A percentile compares a stretch with the other conserved stretches of the same genome.
These are phyloP conservation scores for Fonsecaea monophora DNA, from an alignment of 2,329 filamentous ascomycete genomes.

Conservation along the genomic window DNA sequence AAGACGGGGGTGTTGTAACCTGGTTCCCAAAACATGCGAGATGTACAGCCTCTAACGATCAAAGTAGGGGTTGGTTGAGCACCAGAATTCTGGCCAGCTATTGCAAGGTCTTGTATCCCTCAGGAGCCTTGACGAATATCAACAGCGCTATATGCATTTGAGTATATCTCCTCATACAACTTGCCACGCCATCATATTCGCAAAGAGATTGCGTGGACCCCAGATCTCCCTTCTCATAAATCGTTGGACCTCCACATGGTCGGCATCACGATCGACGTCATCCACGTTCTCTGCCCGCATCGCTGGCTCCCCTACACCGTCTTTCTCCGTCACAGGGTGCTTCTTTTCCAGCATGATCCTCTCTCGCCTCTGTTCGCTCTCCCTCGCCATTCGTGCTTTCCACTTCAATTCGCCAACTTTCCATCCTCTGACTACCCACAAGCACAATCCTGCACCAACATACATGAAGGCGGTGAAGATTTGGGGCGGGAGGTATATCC, in stretches of 20 bases:
- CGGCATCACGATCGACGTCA: constrained; percentile 7
- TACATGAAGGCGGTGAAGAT: constrained; percentile 69
- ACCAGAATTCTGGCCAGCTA: not conserved
- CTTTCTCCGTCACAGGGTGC: constrained; percentile 11
- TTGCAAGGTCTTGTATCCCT: not conserved
- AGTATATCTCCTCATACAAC: constrained; percentile 22
- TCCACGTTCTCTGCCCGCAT: not conserved
- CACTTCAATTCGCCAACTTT: constrained; percentile 47
- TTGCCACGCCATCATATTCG: constrained; percentile 26
- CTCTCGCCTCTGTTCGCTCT: constrained; percentile 22
- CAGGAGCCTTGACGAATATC: not conserved
- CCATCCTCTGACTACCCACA: constrained; percentile 52
- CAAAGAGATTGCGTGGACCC: constrained; percentile 25
- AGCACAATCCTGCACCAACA: constrained; percentile 59
- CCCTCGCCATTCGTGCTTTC: constrained; percentile 15
- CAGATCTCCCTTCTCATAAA: constrained; percentile 23
- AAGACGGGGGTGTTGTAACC: too few relatives aligned
- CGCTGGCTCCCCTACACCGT: not conserved
- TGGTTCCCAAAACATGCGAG: not conserved
- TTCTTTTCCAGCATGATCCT: constrained; percentile 23
- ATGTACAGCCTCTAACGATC: not conserved
- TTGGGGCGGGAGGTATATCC: constrained; percentile 51
- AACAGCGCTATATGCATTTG: not conserved
- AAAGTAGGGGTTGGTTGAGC: too few relatives aligned
- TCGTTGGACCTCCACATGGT: constrained; percentile 15